phyloP scores from a whole-genome alignment of 768 basidiomycete genomes.

The Boletus subparvulus region DNA sequence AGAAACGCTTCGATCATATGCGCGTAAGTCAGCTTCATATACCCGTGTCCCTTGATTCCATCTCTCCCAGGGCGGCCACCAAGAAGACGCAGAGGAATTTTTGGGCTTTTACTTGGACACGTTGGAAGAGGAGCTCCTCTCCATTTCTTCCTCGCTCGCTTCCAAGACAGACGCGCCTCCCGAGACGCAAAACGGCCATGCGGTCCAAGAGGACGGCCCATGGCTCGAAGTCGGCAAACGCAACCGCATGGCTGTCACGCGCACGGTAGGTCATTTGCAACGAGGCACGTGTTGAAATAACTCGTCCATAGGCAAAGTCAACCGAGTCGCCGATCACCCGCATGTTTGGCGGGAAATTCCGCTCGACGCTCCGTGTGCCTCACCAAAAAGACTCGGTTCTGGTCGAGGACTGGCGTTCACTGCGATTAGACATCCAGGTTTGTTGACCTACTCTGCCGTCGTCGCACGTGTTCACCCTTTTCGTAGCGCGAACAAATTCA shows the following conservation, averaged over 20 bases:
- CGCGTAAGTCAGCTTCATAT: constrained; percentile 49
- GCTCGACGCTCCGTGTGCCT: constrained; percentile 78
- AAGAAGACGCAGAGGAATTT: constrained; percentile 99
- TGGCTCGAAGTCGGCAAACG: constrained; percentile 95
- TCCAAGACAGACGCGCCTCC: constrained; percentile 34
- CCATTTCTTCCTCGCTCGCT: constrained; percentile 54
- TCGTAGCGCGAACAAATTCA: constrained; percentile 66
- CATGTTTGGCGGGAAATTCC: constrained; percentile 92
- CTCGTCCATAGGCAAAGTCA: constrained; percentile 57
- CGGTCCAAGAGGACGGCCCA: constrained; percentile 55
- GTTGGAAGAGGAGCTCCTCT: constrained; percentile 86
- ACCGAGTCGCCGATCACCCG: constrained; percentile 85
- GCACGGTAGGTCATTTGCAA: constrained; percentile 56
- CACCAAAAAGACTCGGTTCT: constrained; percentile 84
- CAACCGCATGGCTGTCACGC: constrained; percentile 75
- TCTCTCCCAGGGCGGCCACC: constrained; percentile 70
- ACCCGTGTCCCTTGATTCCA: not conserved
- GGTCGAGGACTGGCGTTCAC: constrained; percentile 87
- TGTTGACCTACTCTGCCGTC: not conserved
- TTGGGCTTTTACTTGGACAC: constrained; percentile 96
- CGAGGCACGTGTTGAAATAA: not conserved
- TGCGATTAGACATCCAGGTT: constrained; percentile 89
- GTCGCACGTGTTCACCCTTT: not conserved
- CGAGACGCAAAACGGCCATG: constrained; percentile 12
- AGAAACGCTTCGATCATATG: constrained; percentile 93